These are phyloP conservation scores for Tubosaeta sp. DNA, from an alignment of 768 basidiomycete species.

Conservation along the genomic window DNA sequence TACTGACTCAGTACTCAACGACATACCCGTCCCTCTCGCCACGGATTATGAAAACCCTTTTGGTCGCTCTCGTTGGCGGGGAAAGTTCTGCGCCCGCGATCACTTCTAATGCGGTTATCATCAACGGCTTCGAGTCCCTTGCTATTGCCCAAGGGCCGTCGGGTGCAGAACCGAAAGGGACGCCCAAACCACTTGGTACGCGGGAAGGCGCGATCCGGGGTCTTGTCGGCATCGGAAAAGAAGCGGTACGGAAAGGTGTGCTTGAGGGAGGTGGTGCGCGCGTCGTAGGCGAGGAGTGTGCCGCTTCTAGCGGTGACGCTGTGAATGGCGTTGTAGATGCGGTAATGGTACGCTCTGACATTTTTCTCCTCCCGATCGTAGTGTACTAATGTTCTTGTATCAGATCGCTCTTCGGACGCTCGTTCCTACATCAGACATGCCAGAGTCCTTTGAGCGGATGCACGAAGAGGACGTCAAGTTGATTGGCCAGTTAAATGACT, in stretches of 20 bases:
- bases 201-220: constrained; percentile 90
- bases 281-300: constrained; percentile 66
- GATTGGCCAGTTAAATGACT: constrained; percentile 44
- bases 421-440: constrained; percentile 52
- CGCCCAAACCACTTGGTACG: constrained; percentile 69
- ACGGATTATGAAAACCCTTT: constrained; percentile 90
- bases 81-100: constrained; percentile 9
- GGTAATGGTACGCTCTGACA: constrained; percentile 48
- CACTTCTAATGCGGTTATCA: constrained; percentile 8
- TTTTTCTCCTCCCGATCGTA: neutral
- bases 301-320: constrained; percentile 22
- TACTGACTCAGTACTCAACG: constrained; percentile 79
- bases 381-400: neutral
- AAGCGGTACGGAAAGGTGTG: constrained; percentile 78
- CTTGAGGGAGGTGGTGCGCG: constrained; percentile 78
- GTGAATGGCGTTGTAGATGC: constrained; percentile 51
- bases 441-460: constrained; percentile 50
- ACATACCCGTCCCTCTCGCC: constrained; percentile 85
- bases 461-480: constrained; percentile 47
- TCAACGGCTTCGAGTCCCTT: constrained; percentile 29
- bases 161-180: constrained; percentile 39
- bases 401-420: constrained; percentile 64
- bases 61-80: constrained; percentile 67
- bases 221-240: constrained; percentile 78
- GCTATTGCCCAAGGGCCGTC: constrained; percentile 16